Percentiles rank a stretch among this genome's conserved stretches.
These are phyloP conservation scores for Chalciporus chontae DNA, from an alignment of 768 basidiomycete genomes.

Conservation along the genomic window DNA sequence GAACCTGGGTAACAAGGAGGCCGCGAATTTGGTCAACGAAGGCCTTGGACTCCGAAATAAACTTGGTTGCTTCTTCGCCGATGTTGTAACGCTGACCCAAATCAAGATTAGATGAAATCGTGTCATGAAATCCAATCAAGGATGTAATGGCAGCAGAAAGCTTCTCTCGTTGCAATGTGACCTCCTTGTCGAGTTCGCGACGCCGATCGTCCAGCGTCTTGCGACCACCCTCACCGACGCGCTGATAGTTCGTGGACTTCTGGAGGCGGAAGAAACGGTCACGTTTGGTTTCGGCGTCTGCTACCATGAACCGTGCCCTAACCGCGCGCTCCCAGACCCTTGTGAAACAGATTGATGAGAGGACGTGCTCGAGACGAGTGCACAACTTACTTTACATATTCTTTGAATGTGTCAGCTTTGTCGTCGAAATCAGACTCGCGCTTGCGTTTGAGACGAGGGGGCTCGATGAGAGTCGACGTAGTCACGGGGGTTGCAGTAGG, in stretches of 20 bases:
- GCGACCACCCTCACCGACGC: conserved; percentile 30
- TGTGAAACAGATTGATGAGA: conserved; percentile 2
- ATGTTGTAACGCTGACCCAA: conserved; percentile 28
- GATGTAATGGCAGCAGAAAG: conserved; percentile 22
- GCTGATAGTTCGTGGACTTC: conserved; percentile 27
- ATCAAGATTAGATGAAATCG: conserved; percentile 20
- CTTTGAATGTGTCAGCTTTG: conserved; percentile 23
- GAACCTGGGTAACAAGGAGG: conserved; percentile 21
- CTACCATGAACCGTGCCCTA: conserved; percentile 23
- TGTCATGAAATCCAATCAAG: conserved; percentile 23
- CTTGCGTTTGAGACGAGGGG: conserved; percentile 26
- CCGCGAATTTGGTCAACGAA: conserved; percentile 24
- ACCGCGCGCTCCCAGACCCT: conserved; percentile 31
- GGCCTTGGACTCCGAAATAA: conserved; percentile 23
- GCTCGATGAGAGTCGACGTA: conserved; percentile 14
- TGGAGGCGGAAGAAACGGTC: conserved; percentile 29
- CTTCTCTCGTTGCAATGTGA: conserved; percentile 21
- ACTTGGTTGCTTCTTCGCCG: conserved; percentile 15
- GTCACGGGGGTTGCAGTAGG: background rate
- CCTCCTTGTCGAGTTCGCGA: conserved; percentile 25
- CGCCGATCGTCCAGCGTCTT: conserved; percentile 28
- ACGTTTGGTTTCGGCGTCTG: conserved; percentile 28
- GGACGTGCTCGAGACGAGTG: background rate
- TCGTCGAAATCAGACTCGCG: conserved; percentile 19
- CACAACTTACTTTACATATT: conserved; percentile 28